Base-by-base conservation (phyloP, 2,329 filamentous ascomycete species). In the Epichloe gansuensis region DNA sequence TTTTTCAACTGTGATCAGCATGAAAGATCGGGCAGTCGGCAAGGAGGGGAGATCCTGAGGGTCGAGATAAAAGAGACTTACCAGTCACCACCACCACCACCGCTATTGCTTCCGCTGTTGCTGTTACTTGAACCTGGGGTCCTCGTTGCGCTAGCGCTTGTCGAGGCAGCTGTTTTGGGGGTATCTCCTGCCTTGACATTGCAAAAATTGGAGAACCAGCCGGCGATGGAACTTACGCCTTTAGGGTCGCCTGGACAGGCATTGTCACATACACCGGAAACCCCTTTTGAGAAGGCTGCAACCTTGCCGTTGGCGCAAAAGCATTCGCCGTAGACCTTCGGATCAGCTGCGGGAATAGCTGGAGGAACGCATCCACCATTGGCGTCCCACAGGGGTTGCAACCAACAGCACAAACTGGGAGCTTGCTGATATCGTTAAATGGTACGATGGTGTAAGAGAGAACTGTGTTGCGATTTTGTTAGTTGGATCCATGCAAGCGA, bases 171-270 rank as follows among this genome's bases (percentile, higher is more conserved):
- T 3, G 53, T 53, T 11, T 61, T 58, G 15, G 56, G 50, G 13
- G 47, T 40, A 21, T 57, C 56, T 45, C 56, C 54, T 56, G 57
- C 50, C 50, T 61, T 70, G 8, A 74, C 74, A 38, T 65, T 66
- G 65, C 88, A 93, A 58, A 84, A 81, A 54, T 70, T 73, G 38
- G 75, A 75, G 64, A 84, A 93, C 88, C 88, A 94, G 51, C 66
- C 71, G 57, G 80, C 79, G 57, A 93, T 77, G 52, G 75, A 75
- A 13, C 67, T 61, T 46, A 83, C 68, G 0, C 75, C 63, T 8
- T 71, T 65, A 0, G 74, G 59, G 3, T 71, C 64, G 7, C 67
- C 69, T 12, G 73, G 67, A 61, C 85, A 89, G 23, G 71, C 72
- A 15, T 68, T 60, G 54, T 81, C 77, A 68, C 87, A 90, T 13